Conservation (phyloP, 2,329 filamentous ascomycete genomes). For the Cytospora schulzeri region DNA sequence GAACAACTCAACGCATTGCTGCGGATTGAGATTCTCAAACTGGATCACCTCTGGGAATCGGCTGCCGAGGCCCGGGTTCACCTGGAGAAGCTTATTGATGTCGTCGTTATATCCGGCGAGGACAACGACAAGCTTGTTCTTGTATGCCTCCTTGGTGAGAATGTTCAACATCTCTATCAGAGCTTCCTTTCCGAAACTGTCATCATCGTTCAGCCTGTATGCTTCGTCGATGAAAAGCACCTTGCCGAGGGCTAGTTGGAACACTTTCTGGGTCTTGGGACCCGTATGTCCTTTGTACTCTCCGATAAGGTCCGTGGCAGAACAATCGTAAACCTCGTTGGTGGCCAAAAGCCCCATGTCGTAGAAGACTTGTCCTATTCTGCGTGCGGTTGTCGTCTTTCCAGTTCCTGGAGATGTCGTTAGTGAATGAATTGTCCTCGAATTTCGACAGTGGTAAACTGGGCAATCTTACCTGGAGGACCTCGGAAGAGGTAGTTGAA, state of each 20-base stretch:
- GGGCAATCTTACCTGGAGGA: constrained; percentile 47
- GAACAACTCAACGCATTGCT: constrained; percentile 50
- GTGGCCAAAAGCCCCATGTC: constrained; percentile 69
- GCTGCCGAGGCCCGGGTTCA: constrained; percentile 66
- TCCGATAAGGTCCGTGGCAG: constrained; percentile 68
- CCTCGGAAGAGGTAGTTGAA: constrained; percentile 72
- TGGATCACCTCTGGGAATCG: constrained; percentile 64
- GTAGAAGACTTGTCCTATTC: constrained; percentile 66
- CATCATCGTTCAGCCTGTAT: constrained; percentile 63
- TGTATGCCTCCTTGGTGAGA: constrained; percentile 57
- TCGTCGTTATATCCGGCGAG: constrained; percentile 69
- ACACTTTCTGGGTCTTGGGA: constrained; percentile 60
- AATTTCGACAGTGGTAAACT: background rate
- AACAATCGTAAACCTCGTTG: constrained; percentile 64
- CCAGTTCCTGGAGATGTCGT: constrained; percentile 41
- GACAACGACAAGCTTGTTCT: constrained; percentile 64
- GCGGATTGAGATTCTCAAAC: constrained; percentile 50
- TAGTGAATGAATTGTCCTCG: background rate
- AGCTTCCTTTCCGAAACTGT: constrained; percentile 58
- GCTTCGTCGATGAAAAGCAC: constrained; percentile 75
- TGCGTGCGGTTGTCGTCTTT: constrained; percentile 70
- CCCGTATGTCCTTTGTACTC: constrained; percentile 71
- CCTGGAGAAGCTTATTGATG: constrained; percentile 62
- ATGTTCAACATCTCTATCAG: constrained; percentile 56
- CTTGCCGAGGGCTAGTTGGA: constrained; percentile 64